Conservation (phyloP, 352 stramenopile species). For the Phytophthora capsici region DNA sequence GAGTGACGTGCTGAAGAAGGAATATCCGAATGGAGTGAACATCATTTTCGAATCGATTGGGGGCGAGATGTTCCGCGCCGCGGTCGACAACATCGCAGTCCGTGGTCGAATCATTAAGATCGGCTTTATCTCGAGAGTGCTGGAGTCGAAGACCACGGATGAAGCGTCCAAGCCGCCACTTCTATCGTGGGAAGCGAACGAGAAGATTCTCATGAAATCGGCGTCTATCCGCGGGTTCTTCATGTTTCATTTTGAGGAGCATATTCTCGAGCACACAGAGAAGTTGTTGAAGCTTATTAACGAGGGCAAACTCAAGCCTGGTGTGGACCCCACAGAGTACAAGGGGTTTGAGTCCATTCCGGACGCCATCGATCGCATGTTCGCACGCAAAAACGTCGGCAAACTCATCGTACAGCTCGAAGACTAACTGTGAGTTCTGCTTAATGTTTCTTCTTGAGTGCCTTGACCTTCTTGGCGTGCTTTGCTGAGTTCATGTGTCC, state of each 20-base stretch:
- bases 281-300: conserved; percentile 51
- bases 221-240: conserved; percentile 45
- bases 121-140: conserved; percentile 36
- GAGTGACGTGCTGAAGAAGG: conserved; percentile 40
- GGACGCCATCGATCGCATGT: conserved; percentile 60
- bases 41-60: conserved; percentile 45
- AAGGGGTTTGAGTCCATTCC: conserved; percentile 57
- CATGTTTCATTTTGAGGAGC: conserved; percentile 39
- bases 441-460: conserved; percentile 56
- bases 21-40: conserved; percentile 46
- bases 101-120: conserved; percentile 40
- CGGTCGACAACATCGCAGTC: conserved; percentile 38
- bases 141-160: conserved; percentile 29
- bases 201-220: conserved; percentile 46
- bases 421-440: background rate
- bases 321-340: conserved; percentile 43
- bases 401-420: conserved; percentile 70
- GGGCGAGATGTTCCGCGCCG: conserved; percentile 37
- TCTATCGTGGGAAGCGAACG: conserved; percentile 34
- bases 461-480: conserved; percentile 75
- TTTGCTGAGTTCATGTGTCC: conserved; percentile 89
- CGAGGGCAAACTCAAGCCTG: conserved; percentile 48
- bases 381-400: conserved; percentile 56
- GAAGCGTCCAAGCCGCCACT: conserved; percentile 16
- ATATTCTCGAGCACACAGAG: conserved; percentile 45